Percentiles rank a stretch among this genome's conserved stretches.
phyloP scores from a whole-genome alignment of 306 rosid species.

The Prunus mume region DNA sequence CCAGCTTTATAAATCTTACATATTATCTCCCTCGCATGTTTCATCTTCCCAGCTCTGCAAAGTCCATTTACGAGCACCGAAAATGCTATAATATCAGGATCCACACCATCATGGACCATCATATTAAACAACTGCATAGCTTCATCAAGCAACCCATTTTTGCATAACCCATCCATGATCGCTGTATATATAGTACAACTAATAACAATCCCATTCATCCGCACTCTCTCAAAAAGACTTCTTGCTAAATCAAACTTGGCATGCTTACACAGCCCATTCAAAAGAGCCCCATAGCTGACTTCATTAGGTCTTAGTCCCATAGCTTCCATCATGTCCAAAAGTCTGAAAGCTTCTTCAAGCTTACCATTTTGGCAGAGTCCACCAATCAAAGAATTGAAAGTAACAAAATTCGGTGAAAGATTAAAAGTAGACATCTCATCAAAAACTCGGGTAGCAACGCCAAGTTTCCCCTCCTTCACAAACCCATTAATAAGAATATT shows the following conservation, averaged over 20 bases:
- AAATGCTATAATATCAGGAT: conserved; percentile 61
- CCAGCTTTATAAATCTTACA: conserved; percentile 62
- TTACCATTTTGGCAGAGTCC: conserved; percentile 51
- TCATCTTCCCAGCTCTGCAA: conserved; percentile 54
- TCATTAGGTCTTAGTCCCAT: conserved; percentile 55
- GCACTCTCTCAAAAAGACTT: conserved; percentile 52
- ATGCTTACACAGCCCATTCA: conserved; percentile 58
- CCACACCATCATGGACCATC: conserved; percentile 42
- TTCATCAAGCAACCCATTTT: conserved; percentile 58
- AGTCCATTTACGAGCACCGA: conserved; percentile 75
- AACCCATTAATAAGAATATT: conserved; percentile 71
- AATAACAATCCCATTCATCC: conserved; percentile 37
- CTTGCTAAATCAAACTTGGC: conserved; percentile 49
- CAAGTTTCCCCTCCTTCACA: conserved; percentile 73
- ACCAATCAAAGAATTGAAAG: conserved; percentile 59
- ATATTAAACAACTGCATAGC: conserved; percentile 49
- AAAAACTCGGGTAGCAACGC: conserved; percentile 61
- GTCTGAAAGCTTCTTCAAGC: conserved; percentile 52
- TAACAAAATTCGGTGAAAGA: conserved; percentile 48
- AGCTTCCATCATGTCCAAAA: conserved; percentile 57
- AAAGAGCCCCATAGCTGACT: conserved; percentile 55
- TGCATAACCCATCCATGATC: conserved; percentile 69
- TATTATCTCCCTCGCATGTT: conserved; percentile 57
- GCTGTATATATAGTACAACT: conserved; percentile 46
- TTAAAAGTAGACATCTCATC: conserved; percentile 50